Conservation (phyloP, 257 asterid genomes). For the Jasminum sambac region DNA sequence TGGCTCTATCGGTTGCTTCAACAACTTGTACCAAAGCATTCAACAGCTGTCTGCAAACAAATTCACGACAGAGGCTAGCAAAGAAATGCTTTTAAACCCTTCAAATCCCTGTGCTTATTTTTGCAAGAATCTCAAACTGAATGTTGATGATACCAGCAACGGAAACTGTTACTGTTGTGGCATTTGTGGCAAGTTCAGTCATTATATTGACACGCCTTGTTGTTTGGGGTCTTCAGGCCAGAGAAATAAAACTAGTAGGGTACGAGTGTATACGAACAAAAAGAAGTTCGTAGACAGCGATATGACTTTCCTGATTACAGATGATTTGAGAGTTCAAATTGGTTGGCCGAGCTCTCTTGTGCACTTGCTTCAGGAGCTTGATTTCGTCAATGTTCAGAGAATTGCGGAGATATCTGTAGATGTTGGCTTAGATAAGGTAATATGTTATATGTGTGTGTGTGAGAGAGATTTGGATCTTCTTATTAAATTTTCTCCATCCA, state of each 20-base stretch:
- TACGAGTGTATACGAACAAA: no score
- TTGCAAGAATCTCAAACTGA: constrained; percentile 9
- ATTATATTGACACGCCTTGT: no score
- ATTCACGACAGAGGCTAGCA: background rate
- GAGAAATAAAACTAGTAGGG: no score
- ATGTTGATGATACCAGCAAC: background rate
- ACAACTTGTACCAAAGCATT: no score
- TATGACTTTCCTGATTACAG: no score
- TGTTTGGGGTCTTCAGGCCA: no score
- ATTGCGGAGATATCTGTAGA: background rate
- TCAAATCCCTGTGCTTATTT: background rate
- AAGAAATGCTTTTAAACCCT: constrained; percentile 6
- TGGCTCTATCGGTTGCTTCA: no score
- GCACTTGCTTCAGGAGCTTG: background rate
- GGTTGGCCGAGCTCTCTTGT: background rate
- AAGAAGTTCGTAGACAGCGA: no score
- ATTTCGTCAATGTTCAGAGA: background rate
- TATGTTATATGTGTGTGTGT: no score
- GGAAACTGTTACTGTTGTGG: background rate
- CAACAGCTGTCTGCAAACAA: background rate
- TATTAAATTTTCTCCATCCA: no score
- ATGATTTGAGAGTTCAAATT: background rate
- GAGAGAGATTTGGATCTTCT: no score
- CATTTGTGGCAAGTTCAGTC: no score
- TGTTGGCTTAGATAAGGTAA: constrained; percentile 20